These are phyloP conservation scores for Paragyromitra xinjiangensis DNA, from an alignment of 495 filamentous ascomycete genomes.

Conservation along the genomic window DNA sequence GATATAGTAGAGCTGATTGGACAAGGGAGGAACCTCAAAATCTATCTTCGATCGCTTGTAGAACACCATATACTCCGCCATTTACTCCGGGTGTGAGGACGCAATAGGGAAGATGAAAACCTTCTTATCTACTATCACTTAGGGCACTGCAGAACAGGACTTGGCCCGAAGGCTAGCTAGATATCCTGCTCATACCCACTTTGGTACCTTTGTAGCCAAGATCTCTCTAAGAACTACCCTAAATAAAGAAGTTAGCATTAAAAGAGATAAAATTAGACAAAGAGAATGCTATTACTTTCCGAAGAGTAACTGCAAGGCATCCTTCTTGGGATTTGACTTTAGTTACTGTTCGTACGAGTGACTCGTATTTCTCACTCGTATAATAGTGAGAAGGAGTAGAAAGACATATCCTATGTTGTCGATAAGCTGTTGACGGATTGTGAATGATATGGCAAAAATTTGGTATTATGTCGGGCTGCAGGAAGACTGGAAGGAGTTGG, in stretches of 20 bases:
- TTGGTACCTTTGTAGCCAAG: neutral
- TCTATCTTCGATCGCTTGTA: neutral
- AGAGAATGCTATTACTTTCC: neutral
- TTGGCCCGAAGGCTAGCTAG: neutral
- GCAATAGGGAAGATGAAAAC: neutral
- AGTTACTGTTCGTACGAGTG: neutral
- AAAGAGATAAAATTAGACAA: neutral
- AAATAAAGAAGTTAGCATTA: neutral
- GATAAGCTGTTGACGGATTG: neutral
- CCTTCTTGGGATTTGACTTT: neutral
- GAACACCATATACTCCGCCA: neutral
- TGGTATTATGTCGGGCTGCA: neutral
- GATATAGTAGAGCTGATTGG: neutral
- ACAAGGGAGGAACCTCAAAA: neutral
- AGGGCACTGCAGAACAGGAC: neutral
- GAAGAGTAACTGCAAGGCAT: neutral
- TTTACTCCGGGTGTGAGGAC: neutral
- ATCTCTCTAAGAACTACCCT: neutral
- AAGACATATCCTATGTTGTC: neutral
- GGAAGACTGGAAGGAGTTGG: neutral
- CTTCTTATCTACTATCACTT: neutral
- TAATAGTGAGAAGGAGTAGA: neutral
- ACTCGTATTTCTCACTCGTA: too few species aligned
- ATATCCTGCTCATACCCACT: neutral
- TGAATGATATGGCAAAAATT: neutral